Evolutionary conservation across 345 rosid species (phyloP), one percentile per base, ranked within the genome.

Genomic region (Aquilaria malaccensis): DNA sequence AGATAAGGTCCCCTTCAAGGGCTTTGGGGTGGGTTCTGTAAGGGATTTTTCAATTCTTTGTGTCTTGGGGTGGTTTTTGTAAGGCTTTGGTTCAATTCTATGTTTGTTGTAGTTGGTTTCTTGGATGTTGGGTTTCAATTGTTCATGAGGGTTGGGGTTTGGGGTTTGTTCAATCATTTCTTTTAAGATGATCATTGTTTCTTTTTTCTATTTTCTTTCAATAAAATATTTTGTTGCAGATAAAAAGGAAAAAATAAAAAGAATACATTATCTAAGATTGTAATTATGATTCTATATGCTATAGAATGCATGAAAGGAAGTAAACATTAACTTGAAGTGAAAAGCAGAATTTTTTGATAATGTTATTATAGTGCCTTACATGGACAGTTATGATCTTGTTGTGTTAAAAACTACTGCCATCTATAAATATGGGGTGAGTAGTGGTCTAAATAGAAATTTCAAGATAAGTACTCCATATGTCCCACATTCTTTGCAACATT

Each of bases 401-500:
- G 92, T 88, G 14, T 76, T 88, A 37, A 88, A 88, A 79, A 91
- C 97, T 2, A 86, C 86, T 70, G 97, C 97, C 10, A 91, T 91
- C 45, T 91, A 93, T 53, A 91, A 91, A 78, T 85, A 77, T 46
- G 92, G 89, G 87, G 95, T 88, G 72, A 74, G 85, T 64, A 10
- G 4, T 70, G 14, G 9, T 0, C 48, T 9, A 29, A 0, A 29
- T 58, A 62, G 4, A 56, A 33, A 30, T 33, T 4, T 15, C 22
- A 22, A 22, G 22, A 22, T 22, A 22, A 22, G 22, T 22, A 22
- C 22, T 22, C 22, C 22, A 22, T 22, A 22, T 22, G 22, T 22
- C 22, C 22, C 22, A 22, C 22, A 22, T 22, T 22, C 22, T 22
- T 22, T 22, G 22, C 22, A 22, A 22, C 22, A 22, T 22, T 22